Evolutionary conservation across 73 alveolate species (phyloP).

Genomic region (Vitrella brassicaformis): DNA sequence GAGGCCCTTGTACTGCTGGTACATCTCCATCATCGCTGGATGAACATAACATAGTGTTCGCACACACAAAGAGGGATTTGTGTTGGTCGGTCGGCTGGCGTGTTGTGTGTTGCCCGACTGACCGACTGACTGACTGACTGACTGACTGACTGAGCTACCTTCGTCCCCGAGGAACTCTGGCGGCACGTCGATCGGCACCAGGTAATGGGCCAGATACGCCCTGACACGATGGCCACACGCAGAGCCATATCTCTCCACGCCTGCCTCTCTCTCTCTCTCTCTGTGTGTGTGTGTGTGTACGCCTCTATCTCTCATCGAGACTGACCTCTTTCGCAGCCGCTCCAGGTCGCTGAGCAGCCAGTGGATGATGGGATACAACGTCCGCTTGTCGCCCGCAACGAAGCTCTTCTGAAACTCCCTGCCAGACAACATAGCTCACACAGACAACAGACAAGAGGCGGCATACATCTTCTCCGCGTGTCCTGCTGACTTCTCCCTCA

Average conservation of each 20-base stretch:
- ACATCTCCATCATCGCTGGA: slow-evolving; percentile 33
- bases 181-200: slow-evolving; percentile 58
- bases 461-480: neutral
- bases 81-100: no score
- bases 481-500: neutral
- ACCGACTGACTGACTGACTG: neutral
- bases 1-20: slow-evolving; percentile 58
- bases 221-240: neutral
- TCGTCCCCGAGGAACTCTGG: neutral
- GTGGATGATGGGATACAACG: slow-evolving; percentile 66
- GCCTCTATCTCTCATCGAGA: neutral
- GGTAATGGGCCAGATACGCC: slow-evolving; percentile 63
- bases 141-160: neutral
- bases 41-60: neutral
- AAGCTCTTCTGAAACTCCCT: slow-evolving; percentile 33
- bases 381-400: slow-evolving; percentile 77
- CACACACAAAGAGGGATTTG: no score
- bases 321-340: slow-evolving; percentile 37
- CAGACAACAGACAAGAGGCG: neutral
- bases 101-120: no score
- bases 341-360: slow-evolving; percentile 68
- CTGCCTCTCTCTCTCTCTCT: neutral
- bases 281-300: slow-evolving; percentile 3
- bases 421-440: no score
- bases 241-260: neutral